A percentile compares a stretch with the other conserved stretches of the same genome.
phyloP scores from a whole-genome alignment of 108 stramenopile species.

The Conticribra weissflogii region DNA sequence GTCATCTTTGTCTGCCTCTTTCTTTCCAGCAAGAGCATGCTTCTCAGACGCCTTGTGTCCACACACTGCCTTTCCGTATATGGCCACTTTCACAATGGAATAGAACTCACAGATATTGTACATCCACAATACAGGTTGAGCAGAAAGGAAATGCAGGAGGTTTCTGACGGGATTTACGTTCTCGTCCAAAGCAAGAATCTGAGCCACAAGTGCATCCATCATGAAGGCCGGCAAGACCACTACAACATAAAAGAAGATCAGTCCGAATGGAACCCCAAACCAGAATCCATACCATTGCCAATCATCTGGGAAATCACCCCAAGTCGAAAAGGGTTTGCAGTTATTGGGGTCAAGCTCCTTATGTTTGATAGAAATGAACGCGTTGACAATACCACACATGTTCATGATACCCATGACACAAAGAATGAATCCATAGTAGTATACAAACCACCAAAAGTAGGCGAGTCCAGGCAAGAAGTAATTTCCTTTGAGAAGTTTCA shows the following conservation, averaged over 20 bases:
- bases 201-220: slow-evolving; percentile 23
- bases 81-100: slow-evolving; percentile 11
- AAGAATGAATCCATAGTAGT: slow-evolving; percentile 30
- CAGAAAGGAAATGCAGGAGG: slow-evolving; percentile 7
- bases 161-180: slow-evolving; percentile 15
- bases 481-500: slow-evolving; percentile 20
- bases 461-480: slow-evolving; percentile 25
- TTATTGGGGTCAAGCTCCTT: background rate
- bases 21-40: slow-evolving; percentile 4
- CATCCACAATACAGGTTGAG: slow-evolving; percentile 5
- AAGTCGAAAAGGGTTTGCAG: slow-evolving; percentile 4
- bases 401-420: slow-evolving; percentile 15
- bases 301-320: slow-evolving; percentile 3
- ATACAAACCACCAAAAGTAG: slow-evolving; percentile 32
- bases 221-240: slow-evolving; percentile 7
- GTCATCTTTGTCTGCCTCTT: background rate
- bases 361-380: background rate
- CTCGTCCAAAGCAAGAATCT: slow-evolving; percentile 22
- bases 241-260: slow-evolving; percentile 7
- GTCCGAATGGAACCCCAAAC: background rate
- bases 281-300: slow-evolving; percentile 1
- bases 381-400: slow-evolving; percentile 8
- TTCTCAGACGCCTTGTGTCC: slow-evolving; percentile 29
- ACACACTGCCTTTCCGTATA: slow-evolving; percentile 23
- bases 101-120: slow-evolving; percentile 19